Percentiles rank a stretch among this genome's conserved stretches.
Evolutionary conservation across 2,329 filamentous ascomycete species (phyloP).

Genomic region (Scedosporium aurantiacum): DNA sequence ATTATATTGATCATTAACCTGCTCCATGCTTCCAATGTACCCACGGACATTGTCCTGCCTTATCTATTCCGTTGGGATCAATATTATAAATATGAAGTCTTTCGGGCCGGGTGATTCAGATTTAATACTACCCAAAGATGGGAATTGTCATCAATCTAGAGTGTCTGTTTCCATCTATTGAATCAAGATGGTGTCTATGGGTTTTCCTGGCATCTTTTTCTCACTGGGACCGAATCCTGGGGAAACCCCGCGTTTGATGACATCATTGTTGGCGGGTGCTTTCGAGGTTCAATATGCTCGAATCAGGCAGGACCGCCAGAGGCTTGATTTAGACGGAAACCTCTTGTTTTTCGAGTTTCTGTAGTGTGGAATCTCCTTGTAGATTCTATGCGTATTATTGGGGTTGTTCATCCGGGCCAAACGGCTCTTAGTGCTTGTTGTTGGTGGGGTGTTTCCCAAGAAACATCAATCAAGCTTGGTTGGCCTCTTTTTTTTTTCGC

Average conservation of each 20-base stretch:
- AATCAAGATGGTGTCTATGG: too few relatives aligned
- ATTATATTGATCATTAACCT: not conserved
- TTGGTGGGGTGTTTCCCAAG: not conserved
- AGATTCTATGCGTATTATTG: not conserved
- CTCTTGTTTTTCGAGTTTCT: not conserved
- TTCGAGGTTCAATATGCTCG: not conserved
- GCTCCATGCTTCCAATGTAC: not conserved
- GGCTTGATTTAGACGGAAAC: too few relatives aligned
- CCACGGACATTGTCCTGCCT: not conserved
- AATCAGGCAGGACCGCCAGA: not conserved
- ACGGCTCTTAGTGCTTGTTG: not conserved
- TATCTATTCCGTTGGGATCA: not conserved
- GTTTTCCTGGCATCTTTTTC: too few relatives aligned
- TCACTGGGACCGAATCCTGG: not conserved
- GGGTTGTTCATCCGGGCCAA: not conserved
- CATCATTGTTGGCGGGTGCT: not conserved
- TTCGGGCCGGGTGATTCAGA: not conserved
- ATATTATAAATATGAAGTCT: not conserved
- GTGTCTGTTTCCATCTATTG: too few relatives aligned
- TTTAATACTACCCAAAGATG: not conserved
- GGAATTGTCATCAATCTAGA: too few relatives aligned
- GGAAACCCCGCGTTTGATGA: not conserved
- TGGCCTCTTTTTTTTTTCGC: not conserved
- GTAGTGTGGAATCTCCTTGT: not conserved
- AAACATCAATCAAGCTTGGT: not conserved